Base-by-base conservation (phyloP, 495 filamentous ascomycete genomes). In the Penicillium salamii region DNA sequence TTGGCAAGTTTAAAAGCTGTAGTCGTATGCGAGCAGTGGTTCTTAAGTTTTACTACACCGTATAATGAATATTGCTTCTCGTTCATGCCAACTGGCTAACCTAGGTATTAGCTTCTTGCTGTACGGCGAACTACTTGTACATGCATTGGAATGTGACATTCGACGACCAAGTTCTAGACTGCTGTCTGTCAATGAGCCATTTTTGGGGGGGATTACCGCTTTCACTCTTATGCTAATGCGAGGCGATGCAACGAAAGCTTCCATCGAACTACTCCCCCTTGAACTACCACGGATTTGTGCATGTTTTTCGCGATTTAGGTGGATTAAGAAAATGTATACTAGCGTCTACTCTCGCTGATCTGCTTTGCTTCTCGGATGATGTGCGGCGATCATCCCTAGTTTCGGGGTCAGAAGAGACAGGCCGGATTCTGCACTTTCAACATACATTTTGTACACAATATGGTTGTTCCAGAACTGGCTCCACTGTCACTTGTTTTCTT, bases 71-170 rank as follows among this genome's bases (percentile, higher is more conserved):
- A n/a, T n/a, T n/a, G n/a, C n/a, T n/a, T n/a, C n/a, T n/a, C n/a
- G n/a, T n/a, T n/a, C n/a, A n/a, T n/a, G n/a, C n/a, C n/a, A n/a
- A n/a, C n/a, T n/a, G n/a, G n/a, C n/a, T n/a, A n/a, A n/a, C n/a
- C n/a, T n/a, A n/a, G n/a, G n/a, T n/a, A n/a, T n/a, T n/a, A n/a
- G n/a, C n/a, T n/a, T n/a, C n/a, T 20, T 38, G 28, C 50, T 41
- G 50, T 57, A 45, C 53, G 26, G 40, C n/a, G 19, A 39, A 33
- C 50, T 35, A 42, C 51, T 50, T 63, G 53, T 35, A 42, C 51
- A 53, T 63, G 53, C 57, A 63, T 55, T 61, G 60, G 60, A 61
- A 63, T 63, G 60, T 63, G 60, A 58, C 44, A 47, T 43, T 58
- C 18, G 34, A 36, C n/a, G 15, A 19, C 44, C 34, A 37, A 26